A percentile compares a stretch with the other conserved stretches of the same genome.
These are phyloP conservation scores for Coleophoma crateriformis DNA, from an alignment of 2,329 filamentous ascomycete species.

Conservation along the genomic window DNA sequence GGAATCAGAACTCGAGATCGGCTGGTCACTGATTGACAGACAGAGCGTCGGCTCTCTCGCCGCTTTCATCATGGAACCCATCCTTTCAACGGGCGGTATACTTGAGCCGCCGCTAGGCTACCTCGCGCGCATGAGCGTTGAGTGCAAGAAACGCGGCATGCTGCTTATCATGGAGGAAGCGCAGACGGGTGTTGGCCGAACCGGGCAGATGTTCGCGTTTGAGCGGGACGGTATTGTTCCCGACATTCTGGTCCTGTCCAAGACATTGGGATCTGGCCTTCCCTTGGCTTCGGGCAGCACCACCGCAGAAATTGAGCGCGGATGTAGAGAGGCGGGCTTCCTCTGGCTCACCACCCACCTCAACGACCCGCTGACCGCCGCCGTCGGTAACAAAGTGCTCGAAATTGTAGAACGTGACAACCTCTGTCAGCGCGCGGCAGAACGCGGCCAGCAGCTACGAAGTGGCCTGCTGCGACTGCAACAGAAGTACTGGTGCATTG, in stretches of 20 bases:
- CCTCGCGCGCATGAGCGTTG: slow-evolving; percentile 44
- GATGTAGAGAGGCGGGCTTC: slow-evolving; percentile 42
- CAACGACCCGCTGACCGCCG: slow-evolving; percentile 55
- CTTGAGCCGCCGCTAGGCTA: slow-evolving; percentile 54
- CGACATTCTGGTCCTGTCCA: slow-evolving; percentile 55
- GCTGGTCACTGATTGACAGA: slow-evolving; percentile 54
- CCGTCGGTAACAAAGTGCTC: slow-evolving; percentile 55
- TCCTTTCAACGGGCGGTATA: slow-evolving; percentile 49
- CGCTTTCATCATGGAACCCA: slow-evolving; percentile 57
- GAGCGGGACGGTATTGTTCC: slow-evolving; percentile 48
- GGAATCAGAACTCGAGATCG: slow-evolving; percentile 58
- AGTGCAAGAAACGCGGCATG: slow-evolving; percentile 50
- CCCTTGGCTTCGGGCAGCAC: slow-evolving; percentile 54
- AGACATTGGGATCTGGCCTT: slow-evolving; percentile 56
- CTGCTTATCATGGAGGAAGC: slow-evolving; percentile 56
- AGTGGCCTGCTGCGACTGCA: slow-evolving; percentile 38
- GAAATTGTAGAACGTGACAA: slow-evolving; percentile 53
- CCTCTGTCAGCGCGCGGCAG: slow-evolving; percentile 40
- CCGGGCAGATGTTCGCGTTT: slow-evolving; percentile 54
- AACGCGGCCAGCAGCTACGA: slow-evolving; percentile 39
- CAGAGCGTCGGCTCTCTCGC: slow-evolving; percentile 56
- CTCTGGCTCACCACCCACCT: slow-evolving; percentile 57
- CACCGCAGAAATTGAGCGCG: slow-evolving; percentile 43
- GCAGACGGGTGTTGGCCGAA: slow-evolving; percentile 51
- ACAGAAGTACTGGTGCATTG: slow-evolving; percentile 52